These are phyloP conservation scores for Plasmodium falciparum DNA, from an alignment of 169 alveolate genomes.

Conservation along the genomic window DNA sequence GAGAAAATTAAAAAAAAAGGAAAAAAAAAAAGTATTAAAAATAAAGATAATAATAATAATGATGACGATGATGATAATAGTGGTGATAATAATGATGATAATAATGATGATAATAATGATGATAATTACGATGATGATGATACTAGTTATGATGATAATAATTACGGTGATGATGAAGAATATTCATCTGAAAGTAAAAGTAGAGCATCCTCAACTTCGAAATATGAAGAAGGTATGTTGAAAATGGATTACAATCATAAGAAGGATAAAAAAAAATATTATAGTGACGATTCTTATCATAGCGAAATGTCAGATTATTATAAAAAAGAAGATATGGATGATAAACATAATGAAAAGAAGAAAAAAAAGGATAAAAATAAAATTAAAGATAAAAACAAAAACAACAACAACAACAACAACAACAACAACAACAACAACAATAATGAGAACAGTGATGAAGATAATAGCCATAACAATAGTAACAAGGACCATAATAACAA, in stretches of 20 bases:
- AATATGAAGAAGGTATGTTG: too few relatives aligned
- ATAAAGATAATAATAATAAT: neutral
- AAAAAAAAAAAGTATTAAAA: neutral
- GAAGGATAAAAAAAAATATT: conserved; percentile 24
- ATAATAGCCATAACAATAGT: conserved; percentile 1
- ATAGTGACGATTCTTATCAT: conserved; percentile 40
- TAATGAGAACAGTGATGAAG: neutral
- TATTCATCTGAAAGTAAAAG: neutral
- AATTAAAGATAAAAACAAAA: neutral
- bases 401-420: neutral
- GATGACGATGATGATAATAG: conserved; percentile 2
- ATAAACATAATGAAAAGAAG: conserved; percentile 19
- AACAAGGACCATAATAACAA: conserved; percentile 28
- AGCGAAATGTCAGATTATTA: neutral
- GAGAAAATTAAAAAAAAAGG: conserved; percentile 9
- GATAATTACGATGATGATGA: neutral
- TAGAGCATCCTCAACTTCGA: too few relatives aligned
- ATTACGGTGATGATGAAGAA: neutral
- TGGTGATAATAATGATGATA: neutral
- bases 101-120: neutral
- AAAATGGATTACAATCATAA: neutral
- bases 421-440: neutral
- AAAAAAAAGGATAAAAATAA: conserved; percentile 26
- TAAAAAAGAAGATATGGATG: conserved; percentile 9
- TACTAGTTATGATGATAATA: neutral